Percentiles rank a stretch among this genome's conserved stretches.
These are phyloP conservation scores for Globisporangium iwayamae DNA, from an alignment of 352 stramenopile genomes.

Conservation along the genomic window DNA sequence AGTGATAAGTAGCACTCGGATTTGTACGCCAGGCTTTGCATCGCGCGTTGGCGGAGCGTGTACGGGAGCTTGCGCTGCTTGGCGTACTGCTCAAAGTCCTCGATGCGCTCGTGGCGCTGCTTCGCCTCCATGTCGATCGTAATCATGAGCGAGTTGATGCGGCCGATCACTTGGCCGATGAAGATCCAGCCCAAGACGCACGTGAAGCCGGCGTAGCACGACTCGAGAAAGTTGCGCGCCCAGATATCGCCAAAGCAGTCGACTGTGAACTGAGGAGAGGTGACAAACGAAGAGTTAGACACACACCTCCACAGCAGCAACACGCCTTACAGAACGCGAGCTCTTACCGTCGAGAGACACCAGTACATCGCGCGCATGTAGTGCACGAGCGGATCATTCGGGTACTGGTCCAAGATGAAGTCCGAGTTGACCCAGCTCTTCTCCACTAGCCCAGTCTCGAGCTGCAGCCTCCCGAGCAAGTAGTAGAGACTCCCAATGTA, in stretches of 20 bases:
- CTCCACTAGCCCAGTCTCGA: constrained; percentile 27
- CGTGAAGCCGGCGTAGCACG: constrained; percentile 50
- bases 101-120: constrained; percentile 40
- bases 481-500: constrained; percentile 53
- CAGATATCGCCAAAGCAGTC: constrained; percentile 75
- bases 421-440: constrained; percentile 62
- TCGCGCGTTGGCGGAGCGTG: constrained; percentile 35
- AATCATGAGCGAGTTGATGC: constrained; percentile 68
- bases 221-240: constrained; percentile 60
- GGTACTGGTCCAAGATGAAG: constrained; percentile 46
- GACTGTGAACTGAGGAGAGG: constrained; percentile 52
- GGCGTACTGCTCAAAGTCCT: constrained; percentile 71
- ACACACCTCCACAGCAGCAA: neutral
- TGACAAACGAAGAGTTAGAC: constrained; percentile 1
- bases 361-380: constrained; percentile 82
- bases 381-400: constrained; percentile 41
- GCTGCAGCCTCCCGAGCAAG: constrained; percentile 35
- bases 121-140: constrained; percentile 60
- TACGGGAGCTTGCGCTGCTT: constrained; percentile 46
- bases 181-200: constrained; percentile 78
- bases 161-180: constrained; percentile 66
- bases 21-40: constrained; percentile 53
- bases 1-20: constrained; percentile 47
- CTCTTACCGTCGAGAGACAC: constrained; percentile 56
- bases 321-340: neutral